Base-by-base conservation (phyloP, 495 filamentous ascomycete species). In the Daldinia childiae region DNA sequence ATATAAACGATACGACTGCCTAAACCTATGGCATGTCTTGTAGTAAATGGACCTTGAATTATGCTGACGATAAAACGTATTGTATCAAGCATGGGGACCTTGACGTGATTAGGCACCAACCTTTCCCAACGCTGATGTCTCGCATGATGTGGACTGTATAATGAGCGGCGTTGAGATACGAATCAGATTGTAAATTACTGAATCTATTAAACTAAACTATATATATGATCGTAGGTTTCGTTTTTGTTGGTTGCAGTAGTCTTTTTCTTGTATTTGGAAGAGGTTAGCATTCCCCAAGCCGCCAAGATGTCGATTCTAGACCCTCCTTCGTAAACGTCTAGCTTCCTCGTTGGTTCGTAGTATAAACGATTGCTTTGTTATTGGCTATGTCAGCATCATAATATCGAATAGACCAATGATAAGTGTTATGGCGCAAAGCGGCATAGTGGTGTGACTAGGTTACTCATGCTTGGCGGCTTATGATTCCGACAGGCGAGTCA, bases 361-460 rank as follows among this genome's bases (percentile, higher is more conserved):
- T 48, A 48, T 45, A 45, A 45, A 21, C 43, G 3, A 21, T 19
- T 7, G 43, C 8, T 48, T 48, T 21, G 43, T 21, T 48, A 24
- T 17, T 21, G 43, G 43, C 43, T 26, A 39, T 64, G 64, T 72
- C 64, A 68, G 69, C 64, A 72, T 48, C 54, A 59, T 68, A 65
- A 61, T 60, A 52, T 36, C 21, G 21, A 60, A 57, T 21, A 12
- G 45, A 62, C 70, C 70, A 73, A 73, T 73, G 32, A 45, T 36
- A 21, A 45, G 48, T 58, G 32, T 21, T 21, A 17, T 55, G 48
- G 57, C 27, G 19, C 9, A 32, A 30, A 45, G 26, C 39, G 14
- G 26, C 17, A 15, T 2, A 64, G 70, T 68, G 65, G 65, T 62
- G 57, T 66, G 61, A 73, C 65, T 50, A 34, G 61, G 54, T 73